phyloP scores from a whole-genome alignment of 2,329 filamentous ascomycete genomes.

The Magnaporthales sp. region DNA sequence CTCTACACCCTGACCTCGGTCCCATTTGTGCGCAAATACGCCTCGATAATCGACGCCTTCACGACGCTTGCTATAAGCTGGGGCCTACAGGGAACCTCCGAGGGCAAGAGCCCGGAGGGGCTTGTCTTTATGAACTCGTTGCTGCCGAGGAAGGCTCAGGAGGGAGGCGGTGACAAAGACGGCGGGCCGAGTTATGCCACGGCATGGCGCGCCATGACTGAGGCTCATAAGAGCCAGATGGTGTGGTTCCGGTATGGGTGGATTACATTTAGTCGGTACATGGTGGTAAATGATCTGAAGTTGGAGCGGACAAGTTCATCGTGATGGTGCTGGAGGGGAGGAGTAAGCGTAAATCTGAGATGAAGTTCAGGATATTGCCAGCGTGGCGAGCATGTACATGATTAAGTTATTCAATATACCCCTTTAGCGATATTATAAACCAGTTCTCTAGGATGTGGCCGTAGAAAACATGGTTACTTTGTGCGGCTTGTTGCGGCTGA shows the following conservation, averaged over 20 bases:
- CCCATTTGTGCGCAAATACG: slow-evolving; percentile 70
- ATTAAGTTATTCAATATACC: not conserved
- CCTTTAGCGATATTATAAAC: not conserved
- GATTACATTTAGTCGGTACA: slow-evolving; percentile 86
- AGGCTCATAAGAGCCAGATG: slow-evolving; percentile 92
- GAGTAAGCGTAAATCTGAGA: not conserved
- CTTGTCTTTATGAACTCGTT: slow-evolving; percentile 59
- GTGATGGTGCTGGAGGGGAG: not conserved
- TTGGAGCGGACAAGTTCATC: slow-evolving; percentile 27
- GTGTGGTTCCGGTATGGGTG: slow-evolving; percentile 96
- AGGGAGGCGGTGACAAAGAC: slow-evolving; percentile 29
- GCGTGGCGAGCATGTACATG: not conserved
- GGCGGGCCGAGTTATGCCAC: slow-evolving; percentile 40
- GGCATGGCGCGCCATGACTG: slow-evolving; percentile 81
- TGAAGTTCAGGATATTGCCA: not conserved
- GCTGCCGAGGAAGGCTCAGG: slow-evolving; percentile 35
- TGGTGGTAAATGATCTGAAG: slow-evolving; percentile 85
- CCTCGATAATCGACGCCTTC: slow-evolving; percentile 66
- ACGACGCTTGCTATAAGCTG: slow-evolving; percentile 44
- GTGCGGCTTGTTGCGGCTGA: not conserved
- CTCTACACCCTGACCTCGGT: slow-evolving; percentile 79
- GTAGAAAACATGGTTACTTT: too few relatives aligned
- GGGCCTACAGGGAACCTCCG: slow-evolving; percentile 21
- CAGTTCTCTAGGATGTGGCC: too few relatives aligned
- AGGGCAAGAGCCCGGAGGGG: slow-evolving; percentile 36